These are phyloP conservation scores for Retiboletus fuscus DNA, from an alignment of 1,284 basidiomycete species.

Conservation along the genomic window DNA sequence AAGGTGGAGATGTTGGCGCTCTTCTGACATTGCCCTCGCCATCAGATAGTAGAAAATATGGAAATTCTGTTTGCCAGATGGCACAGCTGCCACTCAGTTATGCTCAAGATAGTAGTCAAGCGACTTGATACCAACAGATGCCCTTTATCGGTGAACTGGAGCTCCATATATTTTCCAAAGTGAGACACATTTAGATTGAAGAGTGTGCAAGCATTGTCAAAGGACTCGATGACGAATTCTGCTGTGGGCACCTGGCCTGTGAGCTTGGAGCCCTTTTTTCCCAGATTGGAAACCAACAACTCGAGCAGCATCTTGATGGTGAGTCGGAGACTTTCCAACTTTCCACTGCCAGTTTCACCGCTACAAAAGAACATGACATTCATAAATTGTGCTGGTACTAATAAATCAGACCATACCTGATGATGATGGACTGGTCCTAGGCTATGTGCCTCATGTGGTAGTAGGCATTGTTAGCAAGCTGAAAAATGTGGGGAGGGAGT, in stretches of 20 bases:
- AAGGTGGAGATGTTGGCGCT: slow-evolving; percentile 87
- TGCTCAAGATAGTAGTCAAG: slow-evolving; percentile 97
- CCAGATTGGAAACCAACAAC: slow-evolving; percentile 87
- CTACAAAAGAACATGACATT: slow-evolving; percentile 54
- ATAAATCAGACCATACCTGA: slow-evolving; percentile 69
- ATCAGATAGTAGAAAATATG: slow-evolving; percentile 97
- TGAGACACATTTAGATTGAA: slow-evolving; percentile 93
- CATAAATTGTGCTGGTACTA: background rate
- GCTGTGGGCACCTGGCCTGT: slow-evolving; percentile 89
- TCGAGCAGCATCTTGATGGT: slow-evolving; percentile 92
- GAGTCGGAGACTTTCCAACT: slow-evolving; percentile 91
- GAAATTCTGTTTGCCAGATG: slow-evolving; percentile 93
- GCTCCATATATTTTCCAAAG: slow-evolving; percentile 93
- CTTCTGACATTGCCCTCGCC: slow-evolving; percentile 89
- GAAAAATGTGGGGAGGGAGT: slow-evolving; percentile 87
- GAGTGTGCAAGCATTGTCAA: slow-evolving; percentile 90
- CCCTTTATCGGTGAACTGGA: slow-evolving; percentile 93
- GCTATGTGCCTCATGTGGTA: slow-evolving; percentile 96
- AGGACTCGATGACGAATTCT: slow-evolving; percentile 94
- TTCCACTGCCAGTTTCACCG: slow-evolving; percentile 93
- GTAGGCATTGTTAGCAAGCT: slow-evolving; percentile 90
- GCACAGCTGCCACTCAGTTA: slow-evolving; percentile 82
- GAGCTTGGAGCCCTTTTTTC: slow-evolving; percentile 94
- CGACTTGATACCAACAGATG: slow-evolving; percentile 91
- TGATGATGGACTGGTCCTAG: slow-evolving; percentile 91